Evolutionary conservation across 768 basidiomycete genomes (phyloP).

Genomic region (Infundibulicybe gibba): DNA sequence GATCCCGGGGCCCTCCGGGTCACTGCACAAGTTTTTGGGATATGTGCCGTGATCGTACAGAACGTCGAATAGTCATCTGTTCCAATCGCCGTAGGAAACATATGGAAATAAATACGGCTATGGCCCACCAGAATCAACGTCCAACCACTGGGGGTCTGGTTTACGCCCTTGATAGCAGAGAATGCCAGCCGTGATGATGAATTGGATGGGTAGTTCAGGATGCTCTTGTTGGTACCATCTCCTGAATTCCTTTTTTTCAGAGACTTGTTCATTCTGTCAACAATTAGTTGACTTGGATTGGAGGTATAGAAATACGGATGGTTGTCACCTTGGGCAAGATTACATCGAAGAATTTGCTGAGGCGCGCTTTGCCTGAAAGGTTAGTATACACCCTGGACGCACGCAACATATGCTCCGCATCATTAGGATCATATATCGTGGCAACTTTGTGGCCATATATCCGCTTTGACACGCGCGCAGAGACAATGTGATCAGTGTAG

Average conservation of each 20-base stretch:
- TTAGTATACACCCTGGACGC: background rate
- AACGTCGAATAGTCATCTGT: slow-evolving; percentile 18
- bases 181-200: slow-evolving; percentile 9
- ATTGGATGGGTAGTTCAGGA: slow-evolving; percentile 5
- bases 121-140: slow-evolving; percentile 15
- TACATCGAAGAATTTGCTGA: background rate
- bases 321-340: background rate
- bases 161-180: slow-evolving; percentile 17
- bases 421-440: background rate
- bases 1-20: too few species aligned
- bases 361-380: background rate
- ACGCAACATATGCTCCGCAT: background rate
- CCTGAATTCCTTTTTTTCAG: background rate
- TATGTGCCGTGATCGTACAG: slow-evolving; percentile 2
- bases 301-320: background rate
- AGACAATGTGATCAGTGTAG: slow-evolving; percentile 4
- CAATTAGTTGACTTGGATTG: background rate
- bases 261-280: background rate
- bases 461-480: slow-evolving; percentile 2
- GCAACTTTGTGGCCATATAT: slow-evolving; percentile 1
- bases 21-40: too few species aligned
- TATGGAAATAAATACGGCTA: background rate
- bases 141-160: slow-evolving; percentile 18
- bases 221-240: too few species aligned
- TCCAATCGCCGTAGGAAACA: too few species aligned